Base-by-base conservation (phyloP, 805 yeast species). In the Hanseniaspora nectarophila region DNA sequence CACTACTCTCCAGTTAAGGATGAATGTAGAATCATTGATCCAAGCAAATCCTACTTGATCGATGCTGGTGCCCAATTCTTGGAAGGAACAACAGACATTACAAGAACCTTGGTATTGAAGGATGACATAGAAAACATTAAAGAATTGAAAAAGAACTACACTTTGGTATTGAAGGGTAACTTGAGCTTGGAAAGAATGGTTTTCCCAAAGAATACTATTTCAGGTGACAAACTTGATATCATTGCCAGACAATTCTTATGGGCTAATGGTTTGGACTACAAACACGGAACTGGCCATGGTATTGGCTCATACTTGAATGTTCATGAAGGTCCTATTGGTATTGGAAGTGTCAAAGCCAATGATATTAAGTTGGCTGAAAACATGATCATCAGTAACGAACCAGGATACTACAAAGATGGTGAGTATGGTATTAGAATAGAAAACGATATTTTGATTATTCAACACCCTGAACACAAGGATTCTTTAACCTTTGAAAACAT, bases 251-350 rank as follows among this genome's bases (percentile, higher is more conserved):
- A 82, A 65, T 81, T 77, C 49, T 69, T 92, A 55, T 85, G 94
- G 88, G 71, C 77, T 37, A 73, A 78, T 49, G 97, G 97, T 0
- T 70, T 86, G 45, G 92, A 85, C 63, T 92, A 85, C 64, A 77
- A 81, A 56, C 98, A 92, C 66, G 97, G 98, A 9, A 87, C 97
- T 0, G 96, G 97, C 1, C 98, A 92, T 66, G 98, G 98, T 4
- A 84, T 92, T n/a, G 97, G 96, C 2, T 75, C 89, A 20, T 90
- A 75, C 63, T 77, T 94, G 43, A 82, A 83, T 64, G 97, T 92
- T 16, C 98, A 92, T 64, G 96, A 94, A 62, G 92, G 94, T 0
- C 97, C 97, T 1, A 75, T 90, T 52, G 95, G 89, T 15, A 79
- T 92, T 55, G 85, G 83, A 54, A 67, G 70, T 24, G 69, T 73